phyloP scores from a whole-genome alignment of 352 stramenopile species.

The Phytophthora lateralis region DNA sequence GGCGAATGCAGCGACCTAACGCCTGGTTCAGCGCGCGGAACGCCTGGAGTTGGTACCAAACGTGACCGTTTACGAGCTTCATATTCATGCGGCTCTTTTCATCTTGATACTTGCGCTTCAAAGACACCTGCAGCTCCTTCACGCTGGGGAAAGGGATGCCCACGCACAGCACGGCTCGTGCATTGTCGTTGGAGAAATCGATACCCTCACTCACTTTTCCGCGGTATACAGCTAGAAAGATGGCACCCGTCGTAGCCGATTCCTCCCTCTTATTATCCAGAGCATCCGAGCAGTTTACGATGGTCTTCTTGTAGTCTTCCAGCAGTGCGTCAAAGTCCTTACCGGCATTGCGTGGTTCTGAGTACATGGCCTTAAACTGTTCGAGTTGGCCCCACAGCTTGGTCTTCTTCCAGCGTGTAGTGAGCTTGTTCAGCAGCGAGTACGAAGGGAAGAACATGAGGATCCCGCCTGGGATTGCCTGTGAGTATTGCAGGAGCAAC shows the following conservation, averaged over 20 bases:
- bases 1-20: slow-evolving; percentile 97
- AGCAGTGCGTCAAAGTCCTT: slow-evolving; percentile 85
- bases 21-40: slow-evolving; percentile 99
- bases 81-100: slow-evolving; percentile 67
- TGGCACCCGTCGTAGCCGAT: slow-evolving; percentile 69
- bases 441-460: slow-evolving; percentile 91
- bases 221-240: slow-evolving; percentile 98
- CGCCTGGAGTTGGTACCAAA: slow-evolving; percentile 98
- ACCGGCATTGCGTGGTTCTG: slow-evolving; percentile 70
- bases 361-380: slow-evolving; percentile 64
- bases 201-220: slow-evolving; percentile 99
- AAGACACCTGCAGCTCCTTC: slow-evolving; percentile 90
- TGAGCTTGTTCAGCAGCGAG: slow-evolving; percentile 75
- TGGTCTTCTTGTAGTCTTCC: slow-evolving; percentile 69
- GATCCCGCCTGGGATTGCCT: slow-evolving; percentile 74
- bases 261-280: slow-evolving; percentile 6
- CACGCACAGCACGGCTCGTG: slow-evolving; percentile 96
- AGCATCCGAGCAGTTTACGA: slow-evolving; percentile 8
- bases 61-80: slow-evolving; percentile 68
- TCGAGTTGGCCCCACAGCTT: slow-evolving; percentile 69
- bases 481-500: slow-evolving; percentile 70
- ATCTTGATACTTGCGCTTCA: slow-evolving; percentile 87
- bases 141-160: slow-evolving; percentile 98
- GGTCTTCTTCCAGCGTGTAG: slow-evolving; percentile 69
- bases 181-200: slow-evolving; percentile 98